Evolutionary conservation across 2,329 filamentous ascomycete species (phyloP), one percentile per base, ranked within the genome.

Genomic region (Talaromyces sp.): DNA sequence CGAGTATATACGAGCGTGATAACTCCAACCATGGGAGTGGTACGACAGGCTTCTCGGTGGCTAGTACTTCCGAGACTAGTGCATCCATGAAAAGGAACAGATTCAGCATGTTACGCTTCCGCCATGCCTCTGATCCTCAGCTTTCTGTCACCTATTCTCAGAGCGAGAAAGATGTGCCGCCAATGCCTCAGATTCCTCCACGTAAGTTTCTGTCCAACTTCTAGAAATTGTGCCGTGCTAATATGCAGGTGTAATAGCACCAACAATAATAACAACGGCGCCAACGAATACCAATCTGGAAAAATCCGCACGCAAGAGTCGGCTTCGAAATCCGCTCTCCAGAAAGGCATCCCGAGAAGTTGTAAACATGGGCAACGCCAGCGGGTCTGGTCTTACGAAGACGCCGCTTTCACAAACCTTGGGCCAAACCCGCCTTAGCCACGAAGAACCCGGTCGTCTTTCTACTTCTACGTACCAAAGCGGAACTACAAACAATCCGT

Each of bases 51-150:
- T 10, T 57, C 33, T 27, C 41, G 25, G 47, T 47, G 39, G 15
- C 58, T 56, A 56, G 19, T 17, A 33, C 58, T 8, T 50, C 63
- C 31, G 39, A 57, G 27, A 59, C 33, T 45, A 58, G 41, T 33
- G 41, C 54, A 43, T 50, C 25, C 66, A 69, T 47, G 68, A 74
- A 31, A 65, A 73, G 76, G 52, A 78, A 84, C 69, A 81, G 86
- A 64, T 88, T 89, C 76, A 88, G 84, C 72, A 77, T 96, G 77
- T 82, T 97, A 79, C 89, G 90, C 73, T 93, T 95, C 76, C 90
- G 93, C 73, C 93, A 97, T 85, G 93, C 92, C 67, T 97, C 93
- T 9, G 94, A 98, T 79, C 90, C 93, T 60, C 93, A 97, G 77
- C 81, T 98, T 67, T 92, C 92, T 11, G 82, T 88, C 75, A 89